Conservation (phyloP, 2,329 filamentous ascomycete species). For the Penicillium sp. region DNA sequence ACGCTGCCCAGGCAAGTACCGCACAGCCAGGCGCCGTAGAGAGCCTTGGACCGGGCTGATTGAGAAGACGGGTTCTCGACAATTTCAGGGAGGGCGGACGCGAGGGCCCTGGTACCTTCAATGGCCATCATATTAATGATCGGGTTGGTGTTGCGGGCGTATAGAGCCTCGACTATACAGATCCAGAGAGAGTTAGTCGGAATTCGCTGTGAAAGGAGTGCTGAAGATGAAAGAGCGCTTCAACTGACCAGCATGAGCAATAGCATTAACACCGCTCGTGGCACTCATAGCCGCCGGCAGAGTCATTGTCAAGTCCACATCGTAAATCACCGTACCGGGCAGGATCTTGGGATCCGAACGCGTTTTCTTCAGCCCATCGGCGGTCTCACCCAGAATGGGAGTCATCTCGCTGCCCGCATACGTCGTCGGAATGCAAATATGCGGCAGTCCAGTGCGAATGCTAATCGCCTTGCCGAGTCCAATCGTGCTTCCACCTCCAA, state of each 20-base stretch:
- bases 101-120: slow-evolving; percentile 60
- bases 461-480: slow-evolving; percentile 65
- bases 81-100: slow-evolving; percentile 58
- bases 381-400: slow-evolving; percentile 65
- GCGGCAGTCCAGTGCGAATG: slow-evolving; percentile 57
- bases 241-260: slow-evolving; percentile 61
- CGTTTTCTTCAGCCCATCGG: slow-evolving; percentile 62
- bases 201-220: background rate
- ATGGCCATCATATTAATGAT: slow-evolving; percentile 61
- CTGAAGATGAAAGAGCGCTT: background rate
- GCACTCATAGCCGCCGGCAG: slow-evolving; percentile 58
- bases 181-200: background rate
- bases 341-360: slow-evolving; percentile 62
- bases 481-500: slow-evolving; percentile 66
- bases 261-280: slow-evolving; percentile 66
- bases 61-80: slow-evolving; percentile 50
- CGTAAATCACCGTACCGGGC: slow-evolving; percentile 65
- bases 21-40: slow-evolving; percentile 69
- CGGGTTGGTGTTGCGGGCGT: slow-evolving; percentile 64
- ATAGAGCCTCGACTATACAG: slow-evolving; percentile 61
- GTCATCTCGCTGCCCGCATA: slow-evolving; percentile 68
- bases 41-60: slow-evolving; percentile 56
- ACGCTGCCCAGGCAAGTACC: slow-evolving; percentile 63
- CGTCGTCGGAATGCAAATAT: slow-evolving; percentile 65
- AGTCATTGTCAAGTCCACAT: slow-evolving; percentile 65